Base-by-base conservation (phyloP, 2,329 filamentous ascomycete genomes). In the Neonectria neomacrospora region DNA sequence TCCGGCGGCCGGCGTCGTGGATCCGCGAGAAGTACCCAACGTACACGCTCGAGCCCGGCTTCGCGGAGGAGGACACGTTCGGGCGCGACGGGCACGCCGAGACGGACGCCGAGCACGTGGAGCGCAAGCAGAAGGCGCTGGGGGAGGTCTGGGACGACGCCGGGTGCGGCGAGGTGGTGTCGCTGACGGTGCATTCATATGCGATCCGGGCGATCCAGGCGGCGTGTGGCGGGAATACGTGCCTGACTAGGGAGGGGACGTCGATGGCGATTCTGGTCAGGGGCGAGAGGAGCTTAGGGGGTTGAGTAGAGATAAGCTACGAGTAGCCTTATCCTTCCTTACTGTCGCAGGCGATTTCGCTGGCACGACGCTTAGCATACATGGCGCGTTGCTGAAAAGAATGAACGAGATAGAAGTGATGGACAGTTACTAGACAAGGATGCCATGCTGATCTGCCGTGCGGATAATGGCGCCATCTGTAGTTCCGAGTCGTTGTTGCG, bases 221-320 rank as follows among this genome's bases (percentile, higher is more conserved):
- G 76, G 85, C 51, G 66, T 85, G 64, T 76, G 80, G 61, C 74
- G 85, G 71, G 73, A 76, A 44, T 59, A 73, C 57, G 83, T 88
- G 74, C 70, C 73, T 58, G 75, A 88, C 68, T 69, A 77, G 66
- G 82, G 87, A 67, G 82, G 88, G 61, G 67, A 77, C 83, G 6
- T 82, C 86, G 16, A 81, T 89, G 30, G 87, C 86, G 0, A 75
- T 89, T 7, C 74, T 90, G 1, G 82, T 90, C 14, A 85, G 82
- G 70, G 85, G 74, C 1, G 71, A 76, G 61, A 74, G 51, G 53
- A 60, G 26, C 5, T 41, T 42, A 8, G 8, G 11, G 14, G 28
- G 12, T 18, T n/a, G 34, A 37, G 34, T 11, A 5, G 1, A 16
- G 32, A 14, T 16, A 14, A 34, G 7, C 1, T 6, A 32, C 12